Base-by-base conservation (phyloP, 108 stramenopile species). In the Skeletonema tropicum region DNA sequence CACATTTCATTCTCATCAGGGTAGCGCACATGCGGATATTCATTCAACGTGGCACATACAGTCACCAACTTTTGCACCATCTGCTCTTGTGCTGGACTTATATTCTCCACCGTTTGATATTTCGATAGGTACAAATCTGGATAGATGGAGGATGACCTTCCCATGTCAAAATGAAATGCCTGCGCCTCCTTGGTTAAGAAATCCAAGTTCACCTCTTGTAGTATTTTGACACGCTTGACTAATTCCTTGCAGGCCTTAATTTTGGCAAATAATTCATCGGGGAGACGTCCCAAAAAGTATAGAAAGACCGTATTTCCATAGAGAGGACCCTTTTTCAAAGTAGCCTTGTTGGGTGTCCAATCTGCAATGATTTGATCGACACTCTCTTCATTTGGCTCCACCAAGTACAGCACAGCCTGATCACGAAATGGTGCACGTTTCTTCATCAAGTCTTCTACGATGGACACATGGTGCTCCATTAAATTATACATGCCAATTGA, bases 1-100 rank as follows among this genome's bases (percentile, higher is more conserved):
- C 90, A 82, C 11, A 92, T 62, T 38, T 15, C 88, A 94, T 45
- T 77, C 74, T 67, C 83, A 66, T 62, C 83, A 67, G 75, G 83
- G 80, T 89, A 98, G 5, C 99, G 88, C 67, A 99, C 93, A 74
- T 96, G 93, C 0, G 99, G 98, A 72, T 97, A 98, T 85, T 98
- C 99, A 71, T 98, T 96, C 70, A 99, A 74, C 6, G 98, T 96
- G 23, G 96, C 97, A 86, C 98, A 98, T 25, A 98, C 86, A 0
- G 97, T 96, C 7, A 98, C 97, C 25, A 99, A 89, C 67, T 94
- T 90, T 13, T 91, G 84, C 3, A 88, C 87, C 42, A 95, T 83
- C 10, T 65, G 38, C 31, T 76, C 45, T 33, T 88, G 86, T n/a
- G 79, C 38, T 17, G 74, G 12, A 67, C 55, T 84, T 10, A 42